phyloP scores from a whole-genome alignment of 306 rosid species.

The Ormosia semicastrata region DNA sequence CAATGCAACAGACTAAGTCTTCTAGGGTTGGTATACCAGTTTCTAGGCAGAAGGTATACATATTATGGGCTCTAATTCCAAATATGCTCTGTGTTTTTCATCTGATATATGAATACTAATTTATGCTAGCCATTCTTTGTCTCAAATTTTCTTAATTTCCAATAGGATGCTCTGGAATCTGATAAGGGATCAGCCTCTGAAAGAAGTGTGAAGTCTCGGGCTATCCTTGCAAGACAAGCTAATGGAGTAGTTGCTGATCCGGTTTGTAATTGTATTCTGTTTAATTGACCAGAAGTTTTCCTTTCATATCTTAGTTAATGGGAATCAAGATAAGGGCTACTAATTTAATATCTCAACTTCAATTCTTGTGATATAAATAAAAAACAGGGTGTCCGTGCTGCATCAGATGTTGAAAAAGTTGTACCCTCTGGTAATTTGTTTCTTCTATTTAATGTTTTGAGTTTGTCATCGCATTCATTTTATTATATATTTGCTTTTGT shows the following conservation, averaged over 20 bases:
- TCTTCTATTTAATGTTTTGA: conserved; percentile 13
- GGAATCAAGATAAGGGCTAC: not conserved
- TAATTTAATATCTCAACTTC: not conserved
- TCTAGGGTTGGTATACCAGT: conserved; percentile 59
- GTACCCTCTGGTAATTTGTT: conserved; percentile 61
- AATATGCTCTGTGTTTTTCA: conserved; percentile 5
- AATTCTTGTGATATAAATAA: conserved; percentile 19
- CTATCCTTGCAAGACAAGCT: conserved; percentile 76
- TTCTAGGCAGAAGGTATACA: conserved; percentile 70
- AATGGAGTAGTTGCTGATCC: conserved; percentile 81
- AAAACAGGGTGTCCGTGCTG: conserved; percentile 68
- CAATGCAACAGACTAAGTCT: conserved; percentile 76
- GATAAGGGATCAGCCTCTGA: conserved; percentile 83
- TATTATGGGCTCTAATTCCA: conserved; percentile 12
- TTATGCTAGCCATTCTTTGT: not conserved
- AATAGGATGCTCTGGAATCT: conserved; percentile 75
- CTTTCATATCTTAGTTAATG: not conserved
- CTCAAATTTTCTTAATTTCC: conserved; percentile 2
- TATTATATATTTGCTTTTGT: not conserved
- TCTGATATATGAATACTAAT: not conserved
- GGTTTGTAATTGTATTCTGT: conserved; percentile 49
- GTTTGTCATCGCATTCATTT: not conserved
- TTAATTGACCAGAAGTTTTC: not conserved
- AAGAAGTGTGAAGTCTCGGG: conserved; percentile 71
- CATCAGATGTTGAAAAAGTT: conserved; percentile 66